A percentile compares a stretch with the other conserved stretches of the same genome.
These are phyloP conservation scores for Hanseniaspora thailandica DNA, from an alignment of 805 yeast species.

Conservation along the genomic window DNA sequence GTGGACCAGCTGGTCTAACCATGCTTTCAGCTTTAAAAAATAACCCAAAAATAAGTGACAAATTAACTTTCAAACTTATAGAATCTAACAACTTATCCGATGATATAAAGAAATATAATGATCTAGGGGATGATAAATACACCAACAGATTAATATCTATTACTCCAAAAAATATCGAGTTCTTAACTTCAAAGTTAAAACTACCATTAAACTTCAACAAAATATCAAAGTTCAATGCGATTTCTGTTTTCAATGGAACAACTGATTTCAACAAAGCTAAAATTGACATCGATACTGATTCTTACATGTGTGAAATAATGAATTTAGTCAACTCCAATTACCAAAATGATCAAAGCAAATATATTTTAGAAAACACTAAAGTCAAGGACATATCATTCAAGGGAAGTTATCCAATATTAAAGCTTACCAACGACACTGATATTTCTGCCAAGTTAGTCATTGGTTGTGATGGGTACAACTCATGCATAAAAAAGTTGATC, in stretches of 20 bases:
- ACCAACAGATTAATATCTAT: slow-evolving; percentile 77
- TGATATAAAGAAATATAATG: slow-evolving; percentile 7
- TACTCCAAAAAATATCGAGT: slow-evolving; percentile 68
- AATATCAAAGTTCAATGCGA: slow-evolving; percentile 65
- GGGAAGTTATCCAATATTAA: slow-evolving; percentile 33
- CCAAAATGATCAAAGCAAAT: slow-evolving; percentile 17
- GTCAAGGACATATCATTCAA: slow-evolving; percentile 42
- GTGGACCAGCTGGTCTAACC: slow-evolving; percentile 93
- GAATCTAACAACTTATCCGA: slow-evolving; percentile 52
- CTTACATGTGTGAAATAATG: slow-evolving; percentile 85
- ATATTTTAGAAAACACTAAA: slow-evolving; percentile 39
- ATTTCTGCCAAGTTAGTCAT: slow-evolving; percentile 59
- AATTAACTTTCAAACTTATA: slow-evolving; percentile 50
- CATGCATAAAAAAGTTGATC: slow-evolving; percentile 78
- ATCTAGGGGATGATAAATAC: slow-evolving; percentile 34
- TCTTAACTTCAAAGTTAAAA: slow-evolving; percentile 57
- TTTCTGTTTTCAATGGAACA: slow-evolving; percentile 76
- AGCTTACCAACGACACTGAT: slow-evolving; percentile 43
- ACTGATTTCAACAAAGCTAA: slow-evolving; percentile 47
- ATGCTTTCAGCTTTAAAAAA: slow-evolving; percentile 52
- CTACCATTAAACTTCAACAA: slow-evolving; percentile 68
- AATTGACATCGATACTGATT: slow-evolving; percentile 45
- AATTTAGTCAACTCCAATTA: slow-evolving; percentile 45
- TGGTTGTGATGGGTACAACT: slow-evolving; percentile 93
- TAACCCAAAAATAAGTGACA: slow-evolving; percentile 34